phyloP scores from a whole-genome alignment of 2,329 filamentous ascomycete genomes.

The Epichloe coenophiala region DNA sequence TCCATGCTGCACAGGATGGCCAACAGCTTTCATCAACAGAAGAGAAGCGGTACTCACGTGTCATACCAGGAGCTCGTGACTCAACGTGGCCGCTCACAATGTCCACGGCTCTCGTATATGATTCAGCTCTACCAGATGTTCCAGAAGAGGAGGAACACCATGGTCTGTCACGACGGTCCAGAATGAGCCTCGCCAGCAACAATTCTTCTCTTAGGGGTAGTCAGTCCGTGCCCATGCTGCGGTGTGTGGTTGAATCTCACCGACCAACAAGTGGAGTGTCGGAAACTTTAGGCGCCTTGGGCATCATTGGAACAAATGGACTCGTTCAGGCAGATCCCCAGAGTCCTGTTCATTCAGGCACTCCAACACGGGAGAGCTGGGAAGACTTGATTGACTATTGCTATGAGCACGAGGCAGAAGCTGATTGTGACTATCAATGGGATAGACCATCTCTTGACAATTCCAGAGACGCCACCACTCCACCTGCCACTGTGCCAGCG shows the following conservation, averaged over 20 bases:
- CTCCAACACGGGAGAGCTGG: conserved; percentile 35
- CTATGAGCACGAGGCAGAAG: conserved; percentile 55
- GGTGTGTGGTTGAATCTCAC: conserved; percentile 27
- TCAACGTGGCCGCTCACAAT: conserved; percentile 27
- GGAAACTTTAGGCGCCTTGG: conserved; percentile 35
- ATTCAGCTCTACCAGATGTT: conserved; percentile 40
- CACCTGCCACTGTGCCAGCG: conserved; percentile 13
- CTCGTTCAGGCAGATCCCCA: not conserved
- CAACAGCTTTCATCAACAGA: conserved; percentile 2
- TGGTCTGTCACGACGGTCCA: conserved; percentile 23
- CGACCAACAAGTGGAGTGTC: conserved; percentile 35
- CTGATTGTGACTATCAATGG: conserved; percentile 54
- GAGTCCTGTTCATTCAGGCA: conserved; percentile 15
- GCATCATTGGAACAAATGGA: conserved; percentile 18
- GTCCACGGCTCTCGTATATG: conserved; percentile 19
- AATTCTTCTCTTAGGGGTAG: conserved; percentile 39
- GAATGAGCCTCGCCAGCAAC: conserved; percentile 32
- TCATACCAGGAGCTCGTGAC: conserved; percentile 28
- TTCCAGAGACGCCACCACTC: conserved; percentile 10
- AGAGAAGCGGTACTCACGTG: conserved; percentile 20
- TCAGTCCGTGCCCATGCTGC: conserved; percentile 40
- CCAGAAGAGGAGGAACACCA: conserved; percentile 48
- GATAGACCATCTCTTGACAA: conserved; percentile 41
- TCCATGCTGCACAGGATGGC: not conserved
- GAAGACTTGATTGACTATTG: conserved; percentile 60